These are phyloP conservation scores for Spathaspora boniae DNA, from an alignment of 805 yeast species.

Conservation along the genomic window DNA sequence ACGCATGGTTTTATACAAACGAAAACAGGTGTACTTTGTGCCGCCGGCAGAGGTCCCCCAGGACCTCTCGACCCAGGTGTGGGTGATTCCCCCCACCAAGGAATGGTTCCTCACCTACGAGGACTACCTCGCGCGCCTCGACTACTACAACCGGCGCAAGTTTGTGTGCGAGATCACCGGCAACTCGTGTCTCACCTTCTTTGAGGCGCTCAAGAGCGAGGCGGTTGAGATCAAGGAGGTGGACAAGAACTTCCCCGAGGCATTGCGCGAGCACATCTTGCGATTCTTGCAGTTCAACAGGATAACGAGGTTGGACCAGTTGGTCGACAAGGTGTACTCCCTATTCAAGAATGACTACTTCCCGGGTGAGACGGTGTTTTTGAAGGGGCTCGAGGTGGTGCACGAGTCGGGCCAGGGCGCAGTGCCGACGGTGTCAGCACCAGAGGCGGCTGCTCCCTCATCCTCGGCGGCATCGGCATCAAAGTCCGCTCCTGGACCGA, in stretches of 20 bases:
- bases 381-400: constrained; percentile 43
- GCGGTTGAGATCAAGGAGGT: constrained; percentile 52
- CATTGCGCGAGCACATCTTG: constrained; percentile 88
- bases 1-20: constrained; percentile 76
- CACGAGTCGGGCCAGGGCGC: no score
- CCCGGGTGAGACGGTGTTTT: constrained; percentile 83
- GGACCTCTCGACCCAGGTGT: constrained; percentile 61
- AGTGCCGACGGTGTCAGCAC: constrained; percentile 10
- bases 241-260: constrained; percentile 83
- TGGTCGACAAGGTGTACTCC: constrained; percentile 83
- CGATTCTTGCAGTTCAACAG: constrained; percentile 79
- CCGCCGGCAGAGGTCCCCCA: constrained; percentile 56
- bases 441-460: constrained; percentile 1
- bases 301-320: constrained; percentile 74
- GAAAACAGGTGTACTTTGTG: constrained; percentile 63
- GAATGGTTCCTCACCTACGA: constrained; percentile 85
- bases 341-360: constrained; percentile 78
- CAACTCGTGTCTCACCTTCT: constrained; percentile 83
- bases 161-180: constrained; percentile 97
- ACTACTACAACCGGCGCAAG: constrained; percentile 68
- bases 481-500: constrained; percentile 4
- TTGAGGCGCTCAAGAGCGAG: constrained; percentile 84
- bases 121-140: constrained; percentile 67
- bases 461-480: constrained; percentile 1
- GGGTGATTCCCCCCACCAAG: constrained; percentile 78